Base-by-base conservation (phyloP, 2,329 filamentous ascomycete species). In the Alternaria infectoria region DNA sequence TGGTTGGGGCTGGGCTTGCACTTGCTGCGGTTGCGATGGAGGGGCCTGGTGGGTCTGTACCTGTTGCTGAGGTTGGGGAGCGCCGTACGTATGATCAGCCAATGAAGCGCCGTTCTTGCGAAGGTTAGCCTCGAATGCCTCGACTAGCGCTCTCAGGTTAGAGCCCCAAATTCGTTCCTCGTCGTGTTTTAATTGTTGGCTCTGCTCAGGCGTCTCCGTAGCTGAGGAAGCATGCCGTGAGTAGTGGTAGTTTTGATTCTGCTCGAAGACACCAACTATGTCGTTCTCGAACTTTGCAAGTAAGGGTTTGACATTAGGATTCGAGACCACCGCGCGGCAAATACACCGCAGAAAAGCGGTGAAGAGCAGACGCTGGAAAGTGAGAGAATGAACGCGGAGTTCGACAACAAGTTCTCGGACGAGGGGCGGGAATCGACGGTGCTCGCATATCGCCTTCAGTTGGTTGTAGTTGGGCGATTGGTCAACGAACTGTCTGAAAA, bases 361-460 rank as follows among this genome's bases (percentile, higher is more conserved):
- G 69, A 89, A 90, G 4, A 88, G 76, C 26, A 88, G 84, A 2
- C 74, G 76, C 68, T 88, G 86, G 7, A 91, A 76, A 1, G 84
- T 80, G 0, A 79, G 72, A 0, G 88, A 90, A 8, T 72, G 74
- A 12, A 90, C 74, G 6, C 75, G 72, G 36, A 90, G 80, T 12
- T 76, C 68, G n/a, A 75, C 72, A 5, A 82, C 74, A 26, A 91
- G 77, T 69, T 91, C 89, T 57, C 83, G 81, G 32, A 87, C 82
- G n/a, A 89, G 77, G 6, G 88, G 85, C 4, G 88, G 88, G 67
- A 83, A 86, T 2, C 66, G 64, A 68, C 62, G 73, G 32, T 54
- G 40, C 44, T 58, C 61, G 66, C 66, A 82, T 32, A 6, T 21
- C 3, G 25, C 11, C 52, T 45, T 69, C 15, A 78, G 23, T 1